A percentile compares a stretch with the other conserved stretches of the same genome.
These are phyloP conservation scores for Umbelopsis vinacea DNA, from an alignment of 192 early-diverging fungal species.

Conservation along the genomic window DNA sequence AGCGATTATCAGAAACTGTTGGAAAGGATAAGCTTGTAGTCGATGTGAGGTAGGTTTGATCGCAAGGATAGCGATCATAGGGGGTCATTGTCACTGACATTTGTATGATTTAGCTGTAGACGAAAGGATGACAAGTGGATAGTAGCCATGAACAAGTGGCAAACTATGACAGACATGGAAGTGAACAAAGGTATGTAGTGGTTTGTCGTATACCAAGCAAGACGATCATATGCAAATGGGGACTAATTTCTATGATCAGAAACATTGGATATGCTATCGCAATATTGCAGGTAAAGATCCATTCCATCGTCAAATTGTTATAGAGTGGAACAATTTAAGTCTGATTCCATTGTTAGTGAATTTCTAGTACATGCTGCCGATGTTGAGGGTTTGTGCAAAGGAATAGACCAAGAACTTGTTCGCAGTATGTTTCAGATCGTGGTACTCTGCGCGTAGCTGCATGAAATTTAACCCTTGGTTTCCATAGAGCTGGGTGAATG, in stretches of 20 bases:
- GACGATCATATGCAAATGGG: too few species aligned
- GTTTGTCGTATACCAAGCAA: conserved; percentile 26
- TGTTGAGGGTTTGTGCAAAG: conserved; percentile 95
- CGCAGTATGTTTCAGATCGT: conserved; percentile 43
- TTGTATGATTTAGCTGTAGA: conserved; percentile 67
- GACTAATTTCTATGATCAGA: conserved; percentile 29
- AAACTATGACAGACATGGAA: conserved; percentile 88
- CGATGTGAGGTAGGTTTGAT: conserved; percentile 67
- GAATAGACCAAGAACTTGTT: conserved; percentile 91
- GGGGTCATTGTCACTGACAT: neutral
- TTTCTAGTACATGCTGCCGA: conserved; percentile 98
- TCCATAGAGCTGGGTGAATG: conserved; percentile 75
- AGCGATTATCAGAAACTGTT: conserved; percentile 52
- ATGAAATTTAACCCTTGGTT: neutral
- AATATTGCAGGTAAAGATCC: conserved; percentile 60
- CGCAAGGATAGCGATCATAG: neutral
- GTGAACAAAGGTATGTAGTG: conserved; percentile 66
- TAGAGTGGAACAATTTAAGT: neutral
- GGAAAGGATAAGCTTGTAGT: conserved; percentile 79
- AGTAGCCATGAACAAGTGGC: conserved; percentile 99
- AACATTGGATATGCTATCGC: conserved; percentile 57
- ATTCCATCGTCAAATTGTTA: neutral
- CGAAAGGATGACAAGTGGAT: conserved; percentile 74
- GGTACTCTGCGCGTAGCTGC: neutral
- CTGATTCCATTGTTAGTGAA: conserved; percentile 56